phyloP scores from a whole-genome alignment of 768 basidiomycete genomes.

The Udeniomyces megalosporus region DNA sequence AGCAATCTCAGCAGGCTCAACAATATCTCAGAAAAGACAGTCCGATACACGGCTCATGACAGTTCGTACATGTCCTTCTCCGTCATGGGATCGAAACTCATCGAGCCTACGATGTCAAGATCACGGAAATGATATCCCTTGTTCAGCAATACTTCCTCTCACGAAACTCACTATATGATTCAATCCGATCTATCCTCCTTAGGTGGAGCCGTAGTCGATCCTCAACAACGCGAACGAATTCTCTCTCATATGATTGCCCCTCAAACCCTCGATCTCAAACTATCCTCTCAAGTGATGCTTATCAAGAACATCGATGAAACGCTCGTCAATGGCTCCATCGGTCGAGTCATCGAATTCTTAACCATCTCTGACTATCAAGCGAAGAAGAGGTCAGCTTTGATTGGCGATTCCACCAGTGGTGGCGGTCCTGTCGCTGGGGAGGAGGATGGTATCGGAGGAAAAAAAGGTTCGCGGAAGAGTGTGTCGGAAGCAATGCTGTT shows the following conservation, averaged over 20 bases:
- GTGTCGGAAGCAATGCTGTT: conserved; percentile 13
- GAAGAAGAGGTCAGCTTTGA: too few relatives aligned
- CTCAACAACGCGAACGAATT: conserved; percentile 51
- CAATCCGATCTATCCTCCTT: not conserved
- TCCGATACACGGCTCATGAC: not conserved
- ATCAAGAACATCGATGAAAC: conserved; percentile 84
- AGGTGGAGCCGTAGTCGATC: not conserved
- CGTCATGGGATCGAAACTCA: too few relatives aligned
- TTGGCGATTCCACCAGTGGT: too few relatives aligned
- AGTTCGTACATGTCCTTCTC: too few relatives aligned
- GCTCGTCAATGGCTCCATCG: conserved; percentile 90
- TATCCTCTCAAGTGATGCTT: conserved; percentile 84
- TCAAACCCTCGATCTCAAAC: conserved; percentile 44
- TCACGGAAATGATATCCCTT: not conserved
- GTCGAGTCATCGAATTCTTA: conserved; percentile 56
- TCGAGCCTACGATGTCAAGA: not conserved
- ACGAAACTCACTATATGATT: conserved; percentile 71
- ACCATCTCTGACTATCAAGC: conserved; percentile 36
- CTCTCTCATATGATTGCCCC: conserved; percentile 78
- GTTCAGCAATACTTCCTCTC: conserved; percentile 36
- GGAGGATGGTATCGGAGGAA: not conserved
- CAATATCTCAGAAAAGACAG: not conserved
- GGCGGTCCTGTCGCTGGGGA: too few relatives aligned
- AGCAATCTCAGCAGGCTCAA: not conserved
- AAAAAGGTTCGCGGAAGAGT: not conserved